Evolutionary conservation across 2,329 filamentous ascomycete genomes (phyloP).

Genomic region (Epichloe typhina): DNA sequence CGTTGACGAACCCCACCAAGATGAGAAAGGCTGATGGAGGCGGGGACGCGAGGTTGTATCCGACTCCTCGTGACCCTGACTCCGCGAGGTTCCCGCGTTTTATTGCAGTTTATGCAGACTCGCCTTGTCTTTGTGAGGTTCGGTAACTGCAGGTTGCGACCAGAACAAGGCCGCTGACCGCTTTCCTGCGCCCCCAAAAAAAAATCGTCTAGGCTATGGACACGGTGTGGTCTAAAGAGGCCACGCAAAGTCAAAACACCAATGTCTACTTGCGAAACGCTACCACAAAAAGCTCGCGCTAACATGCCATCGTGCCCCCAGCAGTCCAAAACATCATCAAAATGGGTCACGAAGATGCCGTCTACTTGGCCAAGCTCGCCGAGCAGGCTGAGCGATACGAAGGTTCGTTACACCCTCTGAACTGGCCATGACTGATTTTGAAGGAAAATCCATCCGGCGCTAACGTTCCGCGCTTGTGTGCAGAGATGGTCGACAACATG

Average conservation of each 20-base stretch:
- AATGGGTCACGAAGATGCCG: slow-evolving; percentile 99
- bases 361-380: slow-evolving; percentile 99
- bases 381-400: slow-evolving; percentile 99
- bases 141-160: background rate
- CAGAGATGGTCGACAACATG: slow-evolving; percentile 99
- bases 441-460: slow-evolving; percentile 7
- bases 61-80: background rate
- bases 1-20: slow-evolving; percentile 1
- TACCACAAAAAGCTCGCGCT: background rate
- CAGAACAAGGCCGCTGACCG: background rate
- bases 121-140: background rate
- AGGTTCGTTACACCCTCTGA: slow-evolving; percentile 47
- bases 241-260: background rate
- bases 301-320: background rate
- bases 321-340: slow-evolving; percentile 27
- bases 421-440: background rate
- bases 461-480: slow-evolving; percentile 11
- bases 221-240: background rate
- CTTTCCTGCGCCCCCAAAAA: background rate
- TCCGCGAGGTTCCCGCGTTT: background rate
- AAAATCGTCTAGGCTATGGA: background rate
- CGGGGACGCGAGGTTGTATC: background rate
- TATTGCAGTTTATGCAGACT: background rate
- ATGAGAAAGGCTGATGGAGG: background rate
- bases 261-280: background rate